Conservation (phyloP, 345 rosid genomes). For the Salix caprea region DNA sequence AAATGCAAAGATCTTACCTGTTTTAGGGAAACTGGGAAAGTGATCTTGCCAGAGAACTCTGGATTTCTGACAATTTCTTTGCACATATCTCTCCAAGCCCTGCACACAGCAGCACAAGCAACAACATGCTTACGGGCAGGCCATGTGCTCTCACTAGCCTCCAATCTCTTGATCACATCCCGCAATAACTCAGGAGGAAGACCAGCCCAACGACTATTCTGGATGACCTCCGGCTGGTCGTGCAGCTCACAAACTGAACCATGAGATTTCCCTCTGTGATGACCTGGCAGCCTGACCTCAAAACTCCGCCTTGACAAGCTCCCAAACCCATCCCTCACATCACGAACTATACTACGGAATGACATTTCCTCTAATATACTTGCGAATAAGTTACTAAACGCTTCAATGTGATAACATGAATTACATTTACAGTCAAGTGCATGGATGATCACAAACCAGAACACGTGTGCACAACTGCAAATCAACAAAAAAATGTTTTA, state of each 20-base stretch:
- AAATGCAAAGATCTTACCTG: constrained; percentile 48
- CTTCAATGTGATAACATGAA: constrained; percentile 1
- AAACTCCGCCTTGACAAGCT: constrained; percentile 86
- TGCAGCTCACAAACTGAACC: constrained; percentile 66
- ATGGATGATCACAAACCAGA: neutral
- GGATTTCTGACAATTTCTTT: constrained; percentile 78
- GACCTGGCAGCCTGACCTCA: constrained; percentile 69
- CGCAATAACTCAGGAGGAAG: constrained; percentile 85
- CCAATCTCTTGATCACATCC: constrained; percentile 86
- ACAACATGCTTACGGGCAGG: constrained; percentile 87
- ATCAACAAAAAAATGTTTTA: constrained; percentile 17
- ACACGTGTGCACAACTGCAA: constrained; percentile 16
- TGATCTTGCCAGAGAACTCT: constrained; percentile 79
- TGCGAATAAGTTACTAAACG: neutral
- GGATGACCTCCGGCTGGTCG: constrained; percentile 51
- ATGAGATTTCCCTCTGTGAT: constrained; percentile 65
- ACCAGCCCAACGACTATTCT: constrained; percentile 77
- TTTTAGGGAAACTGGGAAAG: constrained; percentile 87
- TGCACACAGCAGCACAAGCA: constrained; percentile 92
- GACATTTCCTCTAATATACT: constrained; percentile 47
- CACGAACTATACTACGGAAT: constrained; percentile 84
- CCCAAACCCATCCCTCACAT: constrained; percentile 87
- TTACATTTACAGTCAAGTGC: neutral
- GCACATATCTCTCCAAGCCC: constrained; percentile 94
- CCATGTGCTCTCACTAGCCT: constrained; percentile 81